Conservation (phyloP, 2,329 filamentous ascomycete species). For the Diplodia corticola region DNA sequence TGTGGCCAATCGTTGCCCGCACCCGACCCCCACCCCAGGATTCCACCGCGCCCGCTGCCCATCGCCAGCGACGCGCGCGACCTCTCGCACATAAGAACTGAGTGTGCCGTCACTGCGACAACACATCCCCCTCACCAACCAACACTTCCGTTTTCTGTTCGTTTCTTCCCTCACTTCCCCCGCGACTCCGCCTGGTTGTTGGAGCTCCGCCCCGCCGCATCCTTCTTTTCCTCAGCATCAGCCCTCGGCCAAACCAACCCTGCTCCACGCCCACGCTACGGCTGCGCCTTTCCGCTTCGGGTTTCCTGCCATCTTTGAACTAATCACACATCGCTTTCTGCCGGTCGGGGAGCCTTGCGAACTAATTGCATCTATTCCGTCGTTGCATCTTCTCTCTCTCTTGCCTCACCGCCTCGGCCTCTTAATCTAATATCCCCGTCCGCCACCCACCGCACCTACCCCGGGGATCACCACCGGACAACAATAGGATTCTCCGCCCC, state of each 20-base stretch:
- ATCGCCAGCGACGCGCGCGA: conserved; percentile 10
- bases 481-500: conserved; percentile 20
- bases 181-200: conserved; percentile 23
- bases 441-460: neutral
- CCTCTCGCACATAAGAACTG: conserved; percentile 16
- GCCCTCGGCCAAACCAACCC: conserved; percentile 16
- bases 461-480: neutral
- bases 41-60: neutral
- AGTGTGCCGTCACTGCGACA: conserved; percentile 1
- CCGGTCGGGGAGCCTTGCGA: conserved; percentile 22
- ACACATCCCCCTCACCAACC: neutral
- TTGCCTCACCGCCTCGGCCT: conserved; percentile 1
- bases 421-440: conserved; percentile 21
- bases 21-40: conserved; percentile 7
- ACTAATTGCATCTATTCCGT: conserved; percentile 20
- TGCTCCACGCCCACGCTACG: neutral
- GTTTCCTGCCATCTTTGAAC: conserved; percentile 9
- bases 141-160: conserved; percentile 1
- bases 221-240: conserved; percentile 19
- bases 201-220: conserved; percentile 21
- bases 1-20: conserved; percentile 3
- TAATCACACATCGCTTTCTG: conserved; percentile 20
- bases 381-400: conserved; percentile 1
- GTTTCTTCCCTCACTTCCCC: conserved; percentile 11
- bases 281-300: conserved; percentile 14